Percentiles rank a stretch among this genome's conserved stretches.
Evolutionary conservation across 2,329 filamentous ascomycete species (phyloP).

Genomic region (Phaeosphaeria sp.): DNA sequence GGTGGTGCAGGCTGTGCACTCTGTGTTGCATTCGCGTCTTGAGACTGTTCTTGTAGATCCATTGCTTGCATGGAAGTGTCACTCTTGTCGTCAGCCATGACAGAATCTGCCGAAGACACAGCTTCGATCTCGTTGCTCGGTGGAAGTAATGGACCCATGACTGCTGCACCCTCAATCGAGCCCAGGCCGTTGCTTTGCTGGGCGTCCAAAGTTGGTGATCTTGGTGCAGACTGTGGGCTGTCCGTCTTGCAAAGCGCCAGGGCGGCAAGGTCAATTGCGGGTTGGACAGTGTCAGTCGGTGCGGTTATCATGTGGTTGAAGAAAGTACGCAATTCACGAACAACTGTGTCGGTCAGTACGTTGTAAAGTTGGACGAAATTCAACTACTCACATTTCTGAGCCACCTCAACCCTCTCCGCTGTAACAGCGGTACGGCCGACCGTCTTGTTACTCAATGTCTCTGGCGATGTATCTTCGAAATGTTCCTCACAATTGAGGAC

Average conservation of each 20-base stretch:
- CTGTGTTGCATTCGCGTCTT: background rate
- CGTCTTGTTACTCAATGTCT: conserved; percentile 68
- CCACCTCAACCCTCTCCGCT: conserved; percentile 62
- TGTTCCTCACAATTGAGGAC: conserved; percentile 77
- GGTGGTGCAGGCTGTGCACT: conserved; percentile 45
- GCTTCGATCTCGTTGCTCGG: conserved; percentile 22
- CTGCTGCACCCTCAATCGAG: conserved; percentile 52
- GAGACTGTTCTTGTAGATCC: conserved; percentile 13
- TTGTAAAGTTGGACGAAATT: background rate
- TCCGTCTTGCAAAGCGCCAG: conserved; percentile 73
- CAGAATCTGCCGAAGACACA: conserved; percentile 22
- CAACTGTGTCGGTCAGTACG: conserved; percentile 61
- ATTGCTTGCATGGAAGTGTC: conserved; percentile 30
- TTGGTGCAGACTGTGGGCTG: conserved; percentile 39
- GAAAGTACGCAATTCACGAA: conserved; percentile 72
- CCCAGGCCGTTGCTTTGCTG: conserved; percentile 47
- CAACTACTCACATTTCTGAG: conserved; percentile 73
- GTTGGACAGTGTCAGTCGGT: conserved; percentile 67
- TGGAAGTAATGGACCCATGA: conserved; percentile 55
- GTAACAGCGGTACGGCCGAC: conserved; percentile 77
- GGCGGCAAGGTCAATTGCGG: conserved; percentile 78
- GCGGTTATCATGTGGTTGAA: conserved; percentile 75
- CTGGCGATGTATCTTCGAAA: conserved; percentile 70
- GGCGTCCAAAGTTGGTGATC: conserved; percentile 54
- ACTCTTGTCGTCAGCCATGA: conserved; percentile 32